Percentiles rank a stretch among this genome's conserved stretches.
phyloP scores from a whole-genome alignment of 1,139 yeast species.

The Candida sp. region DNA sequence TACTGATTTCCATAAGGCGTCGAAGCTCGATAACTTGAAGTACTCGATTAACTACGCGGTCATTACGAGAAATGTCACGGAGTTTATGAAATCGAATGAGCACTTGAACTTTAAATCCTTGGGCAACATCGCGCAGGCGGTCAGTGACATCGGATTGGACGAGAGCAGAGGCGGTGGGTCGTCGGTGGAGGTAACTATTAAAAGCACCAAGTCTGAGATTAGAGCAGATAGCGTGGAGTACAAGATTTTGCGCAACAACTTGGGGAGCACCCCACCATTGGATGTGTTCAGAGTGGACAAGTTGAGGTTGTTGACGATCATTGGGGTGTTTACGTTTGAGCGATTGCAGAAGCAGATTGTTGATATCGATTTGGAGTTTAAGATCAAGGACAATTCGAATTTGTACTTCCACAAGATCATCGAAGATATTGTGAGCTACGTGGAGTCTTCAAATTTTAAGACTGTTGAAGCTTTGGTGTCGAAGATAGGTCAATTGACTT shows the following conservation, averaged over 20 bases:
- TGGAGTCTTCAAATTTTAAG: slow-evolving; percentile 78
- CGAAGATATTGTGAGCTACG: slow-evolving; percentile 55
- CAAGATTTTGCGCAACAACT: slow-evolving; percentile 30
- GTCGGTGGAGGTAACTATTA: slow-evolving; percentile 48
- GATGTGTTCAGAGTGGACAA: slow-evolving; percentile 48
- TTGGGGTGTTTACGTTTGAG: slow-evolving; percentile 94
- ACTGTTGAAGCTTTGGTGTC: slow-evolving; percentile 93
- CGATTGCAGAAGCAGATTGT: slow-evolving; percentile 80
- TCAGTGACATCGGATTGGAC: slow-evolving; percentile 53
- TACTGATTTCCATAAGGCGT: slow-evolving; percentile 75
- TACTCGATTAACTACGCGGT: slow-evolving; percentile 90
- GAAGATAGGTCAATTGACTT: slow-evolving; percentile 68
- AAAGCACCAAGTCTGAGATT: slow-evolving; percentile 57
- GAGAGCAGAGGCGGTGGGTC: slow-evolving; percentile 56
- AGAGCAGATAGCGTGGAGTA: slow-evolving; percentile 57
- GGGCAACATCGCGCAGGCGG: slow-evolving; percentile 59
- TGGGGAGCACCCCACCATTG: slow-evolving; percentile 13
- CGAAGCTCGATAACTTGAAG: slow-evolving; percentile 75
- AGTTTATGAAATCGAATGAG: slow-evolving; percentile 51
- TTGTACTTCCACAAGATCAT: slow-evolving; percentile 42
- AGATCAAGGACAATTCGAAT: slow-evolving; percentile 40
- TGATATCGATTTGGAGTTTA: slow-evolving; percentile 54
- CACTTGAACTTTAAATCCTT: slow-evolving; percentile 54
- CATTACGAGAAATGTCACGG: slow-evolving; percentile 64
- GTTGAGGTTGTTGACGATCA: slow-evolving; percentile 69